A percentile compares a stretch with the other conserved stretches of the same genome.
Conservation (phyloP, 2,329 filamentous ascomycete genomes). For the Talaromyces verruculosus region DNA sequence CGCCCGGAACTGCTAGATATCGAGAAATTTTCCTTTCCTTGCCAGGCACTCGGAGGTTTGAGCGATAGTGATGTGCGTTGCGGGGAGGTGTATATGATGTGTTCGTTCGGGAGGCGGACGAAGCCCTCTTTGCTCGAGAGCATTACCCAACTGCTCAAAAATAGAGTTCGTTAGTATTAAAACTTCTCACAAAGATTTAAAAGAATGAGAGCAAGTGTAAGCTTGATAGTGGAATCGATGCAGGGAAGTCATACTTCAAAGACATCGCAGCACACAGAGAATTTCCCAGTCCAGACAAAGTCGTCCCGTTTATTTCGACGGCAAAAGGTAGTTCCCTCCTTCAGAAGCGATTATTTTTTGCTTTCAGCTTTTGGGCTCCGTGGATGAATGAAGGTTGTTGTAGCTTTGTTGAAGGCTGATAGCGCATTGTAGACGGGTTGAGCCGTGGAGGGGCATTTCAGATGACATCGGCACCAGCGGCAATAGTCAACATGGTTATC, state of each 20-base stretch:
- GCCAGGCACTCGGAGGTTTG: conserved; percentile 66
- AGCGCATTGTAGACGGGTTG: conserved; percentile 20
- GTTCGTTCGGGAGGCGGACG: conserved; percentile 81
- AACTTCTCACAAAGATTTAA: neutral
- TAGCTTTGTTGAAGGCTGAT: conserved; percentile 13
- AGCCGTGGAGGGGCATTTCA: conserved; percentile 19
- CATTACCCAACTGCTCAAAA: conserved; percentile 78
- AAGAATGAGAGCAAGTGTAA: neutral
- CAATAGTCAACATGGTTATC: conserved; percentile 8
- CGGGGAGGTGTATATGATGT: conserved; percentile 75
- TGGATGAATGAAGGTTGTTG: neutral
- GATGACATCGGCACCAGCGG: conserved; percentile 22
- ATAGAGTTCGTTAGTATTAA: neutral
- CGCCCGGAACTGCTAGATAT: conserved; percentile 72
- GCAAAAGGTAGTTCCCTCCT: neutral
- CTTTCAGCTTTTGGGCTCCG: neutral
- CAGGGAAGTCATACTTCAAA: conserved; percentile 38
- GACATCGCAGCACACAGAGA: conserved; percentile 33
- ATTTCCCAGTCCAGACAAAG: neutral
- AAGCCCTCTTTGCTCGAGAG: conserved; percentile 71
- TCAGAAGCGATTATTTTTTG: neutral
- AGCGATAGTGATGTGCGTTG: conserved; percentile 75
- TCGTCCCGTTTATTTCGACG: neutral
- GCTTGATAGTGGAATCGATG: neutral
- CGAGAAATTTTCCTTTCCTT: conserved; percentile 63